A percentile compares a stretch with the other conserved stretches of the same genome.
Evolutionary conservation across 495 filamentous ascomycete genomes (phyloP).

Genomic region (Talaromyces liani): DNA sequence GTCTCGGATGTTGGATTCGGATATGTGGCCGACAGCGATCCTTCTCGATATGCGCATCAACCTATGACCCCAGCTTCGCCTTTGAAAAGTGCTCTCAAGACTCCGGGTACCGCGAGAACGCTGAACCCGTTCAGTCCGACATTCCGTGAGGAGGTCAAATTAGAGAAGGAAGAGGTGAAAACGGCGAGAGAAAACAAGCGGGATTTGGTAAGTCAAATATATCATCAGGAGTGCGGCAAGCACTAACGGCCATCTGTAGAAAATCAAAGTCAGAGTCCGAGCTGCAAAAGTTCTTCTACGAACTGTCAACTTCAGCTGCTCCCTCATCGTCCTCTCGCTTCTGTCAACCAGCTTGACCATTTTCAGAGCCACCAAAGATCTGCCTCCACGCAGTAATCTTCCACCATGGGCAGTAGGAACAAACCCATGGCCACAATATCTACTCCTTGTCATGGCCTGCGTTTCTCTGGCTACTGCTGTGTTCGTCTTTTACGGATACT

Average conservation of each 20-base stretch:
- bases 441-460: constrained; percentile 67
- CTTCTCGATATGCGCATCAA: constrained; percentile 44
- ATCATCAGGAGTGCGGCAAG: background rate
- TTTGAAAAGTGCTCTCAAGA: constrained; percentile 78
- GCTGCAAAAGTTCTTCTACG: constrained; percentile 92
- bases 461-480: constrained; percentile 75
- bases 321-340: constrained; percentile 86
- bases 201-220: constrained; percentile 64
- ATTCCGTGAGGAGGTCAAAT: constrained; percentile 72
- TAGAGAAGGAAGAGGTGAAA: constrained; percentile 71
- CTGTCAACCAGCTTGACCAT: constrained; percentile 76
- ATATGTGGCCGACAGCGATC: constrained; percentile 60
- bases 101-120: constrained; percentile 68
- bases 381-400: constrained; percentile 69
- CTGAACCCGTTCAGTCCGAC: constrained; percentile 74
- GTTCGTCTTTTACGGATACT: constrained; percentile 79
- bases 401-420: constrained; percentile 77
- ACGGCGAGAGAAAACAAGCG: constrained; percentile 75
- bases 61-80: constrained; percentile 62
- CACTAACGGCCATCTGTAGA: too few relatives aligned
- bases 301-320: constrained; percentile 92
- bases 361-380: constrained; percentile 71
- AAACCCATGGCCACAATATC: constrained; percentile 82
- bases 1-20: constrained; percentile 85
- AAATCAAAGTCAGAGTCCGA: constrained; percentile 85